These are phyloP conservation scores for Fraxinus americana DNA, from an alignment of 257 asterid species.

Conservation along the genomic window DNA sequence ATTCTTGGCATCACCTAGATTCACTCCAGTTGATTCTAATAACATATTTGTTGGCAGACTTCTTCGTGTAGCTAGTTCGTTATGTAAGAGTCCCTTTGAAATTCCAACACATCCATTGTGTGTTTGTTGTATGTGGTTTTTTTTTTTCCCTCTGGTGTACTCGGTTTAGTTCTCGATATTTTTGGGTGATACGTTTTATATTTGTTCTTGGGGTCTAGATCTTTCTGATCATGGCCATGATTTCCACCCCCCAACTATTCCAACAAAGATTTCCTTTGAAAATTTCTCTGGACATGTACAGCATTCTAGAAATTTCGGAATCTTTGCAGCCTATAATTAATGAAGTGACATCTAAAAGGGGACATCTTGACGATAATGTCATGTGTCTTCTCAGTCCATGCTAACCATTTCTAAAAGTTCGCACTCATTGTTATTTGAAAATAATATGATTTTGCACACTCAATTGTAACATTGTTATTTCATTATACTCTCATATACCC, in stretches of 20 bases:
- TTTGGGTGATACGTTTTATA: not conserved
- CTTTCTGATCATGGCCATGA: not conserved
- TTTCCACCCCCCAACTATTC: not conserved
- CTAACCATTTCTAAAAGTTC: no score
- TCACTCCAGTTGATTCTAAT: not conserved
- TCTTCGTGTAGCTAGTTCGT: not conserved
- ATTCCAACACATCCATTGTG: not conserved
- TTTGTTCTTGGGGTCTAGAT: not conserved
- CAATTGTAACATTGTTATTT: no score
- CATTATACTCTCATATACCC: no score
- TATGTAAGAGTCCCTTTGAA: not conserved
- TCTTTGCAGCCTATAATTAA: no score
- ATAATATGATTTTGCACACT: no score
- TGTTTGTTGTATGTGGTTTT: not conserved
- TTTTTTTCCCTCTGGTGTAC: not conserved
- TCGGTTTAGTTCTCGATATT: not conserved
- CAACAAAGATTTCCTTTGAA: not conserved
- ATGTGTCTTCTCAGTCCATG: no score
- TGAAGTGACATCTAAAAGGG: no score
- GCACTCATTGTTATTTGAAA: no score
- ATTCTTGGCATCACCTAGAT: conserved; percentile 8
- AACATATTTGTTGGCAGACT: not conserved
- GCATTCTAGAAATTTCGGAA: not conserved
- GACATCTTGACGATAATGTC: no score
- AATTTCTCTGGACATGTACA: not conserved